Evolutionary conservation across 1,139 yeast species (phyloP).

Genomic region (Torulaspora globosa): DNA sequence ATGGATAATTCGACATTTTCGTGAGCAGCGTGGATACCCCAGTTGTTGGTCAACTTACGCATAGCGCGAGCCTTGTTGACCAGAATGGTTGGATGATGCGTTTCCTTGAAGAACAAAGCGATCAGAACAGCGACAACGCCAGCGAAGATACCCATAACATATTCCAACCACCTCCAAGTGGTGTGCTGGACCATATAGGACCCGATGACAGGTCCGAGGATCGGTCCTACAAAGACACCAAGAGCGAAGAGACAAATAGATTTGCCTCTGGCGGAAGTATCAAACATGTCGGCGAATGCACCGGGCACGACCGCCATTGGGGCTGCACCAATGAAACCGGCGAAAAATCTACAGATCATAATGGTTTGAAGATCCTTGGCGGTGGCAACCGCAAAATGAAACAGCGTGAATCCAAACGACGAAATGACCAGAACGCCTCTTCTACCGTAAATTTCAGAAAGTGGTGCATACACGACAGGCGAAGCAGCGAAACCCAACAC

Average conservation of each 20-base stretch:
- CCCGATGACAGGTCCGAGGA: conserved; percentile 70
- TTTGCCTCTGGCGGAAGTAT: conserved; percentile 57
- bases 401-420: conserved; percentile 52
- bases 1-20: conserved; percentile 63
- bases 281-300: conserved; percentile 71
- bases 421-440: conserved; percentile 53
- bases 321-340: conserved; percentile 74
- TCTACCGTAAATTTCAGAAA: conserved; percentile 74
- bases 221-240: conserved; percentile 71
- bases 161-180: conserved; percentile 77
- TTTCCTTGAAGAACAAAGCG: conserved; percentile 53
- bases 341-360: conserved; percentile 68
- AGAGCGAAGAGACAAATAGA: conserved; percentile 63
- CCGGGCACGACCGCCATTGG: conserved; percentile 83
- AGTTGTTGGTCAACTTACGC: conserved; percentile 55
- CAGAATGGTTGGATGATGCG: conserved; percentile 56
- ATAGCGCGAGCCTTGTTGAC: conserved; percentile 58
- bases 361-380: conserved; percentile 71
- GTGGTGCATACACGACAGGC: conserved; percentile 76
- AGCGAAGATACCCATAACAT: conserved; percentile 61
- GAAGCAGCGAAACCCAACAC: conserved; percentile 83
- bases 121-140: conserved; percentile 43
- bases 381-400: conserved; percentile 68
- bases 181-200: conserved; percentile 54
- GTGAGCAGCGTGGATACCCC: conserved; percentile 85